Base-by-base conservation (phyloP, 768 basidiomycete species). In the Tricholoma flavovirens region DNA sequence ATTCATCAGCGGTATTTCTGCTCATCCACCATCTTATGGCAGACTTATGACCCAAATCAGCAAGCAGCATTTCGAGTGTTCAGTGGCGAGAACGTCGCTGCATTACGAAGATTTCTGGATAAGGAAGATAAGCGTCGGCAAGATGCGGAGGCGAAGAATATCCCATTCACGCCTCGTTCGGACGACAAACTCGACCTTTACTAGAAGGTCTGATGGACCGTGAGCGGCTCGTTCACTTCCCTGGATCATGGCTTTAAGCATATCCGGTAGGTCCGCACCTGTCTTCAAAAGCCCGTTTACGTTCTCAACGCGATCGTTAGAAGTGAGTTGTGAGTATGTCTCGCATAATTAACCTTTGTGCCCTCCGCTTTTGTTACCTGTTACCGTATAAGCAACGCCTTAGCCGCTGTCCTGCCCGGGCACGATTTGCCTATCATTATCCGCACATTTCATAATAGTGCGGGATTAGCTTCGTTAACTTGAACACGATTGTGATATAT, bases 21-120 rank as follows among this genome's bases (percentile, higher is more conserved):
- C 40, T 54, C 15, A 57, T 43, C 1, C 17, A 19, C 26, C 35
- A 12, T 14, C 17, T 7, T 36, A 17, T 26, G 50, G 33, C 66
- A 93, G 90, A 76, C 80, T 30, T 79, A 82, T 67, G 83, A 86
- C 62, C 72, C 75, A 19, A 81, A 83, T 66, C 89, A 92, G 64
- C 76, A 78, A 62, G 77, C 82, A 0, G 82, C 82, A 6, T 94
- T 88, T 69, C 84, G 88, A 60, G 93, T 92, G 36, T 96, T 90
- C 67, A 86, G 78, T 29, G 87, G 87, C 21, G 71, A 77, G 50
- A 89, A 87, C 40, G 75, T 97, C 9, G 64, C 58, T 11, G 77
- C 77, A 2, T 73, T 97, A 11, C 75, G 87, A 45, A 68, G 69
- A 24, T 92, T 90, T 68, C 68, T 96, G 61, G 83, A 88, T 68